Evolutionary conservation across 139 green algal genomes (phyloP).

Genomic region (Tetradesmus lagerheimii): DNA sequence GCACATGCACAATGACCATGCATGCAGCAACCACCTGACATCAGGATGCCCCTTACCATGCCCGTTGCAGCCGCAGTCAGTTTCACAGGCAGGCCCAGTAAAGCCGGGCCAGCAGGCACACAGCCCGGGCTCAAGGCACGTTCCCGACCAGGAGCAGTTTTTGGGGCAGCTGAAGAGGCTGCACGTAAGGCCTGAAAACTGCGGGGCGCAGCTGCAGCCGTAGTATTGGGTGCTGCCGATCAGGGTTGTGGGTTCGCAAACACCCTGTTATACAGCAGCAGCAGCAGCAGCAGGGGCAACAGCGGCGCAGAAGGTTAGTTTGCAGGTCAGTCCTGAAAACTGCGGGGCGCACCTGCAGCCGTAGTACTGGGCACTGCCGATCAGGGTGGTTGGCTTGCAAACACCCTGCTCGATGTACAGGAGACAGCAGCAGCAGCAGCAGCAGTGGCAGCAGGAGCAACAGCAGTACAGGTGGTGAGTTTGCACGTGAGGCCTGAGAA

Average conservation of each 20-base stretch:
- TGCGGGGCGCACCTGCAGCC: conserved; percentile 46
- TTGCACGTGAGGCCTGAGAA: conserved; percentile 41
- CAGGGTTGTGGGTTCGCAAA: conserved; percentile 29
- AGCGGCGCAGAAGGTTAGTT: background rate
- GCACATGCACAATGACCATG: no score
- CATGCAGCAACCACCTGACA: no score
- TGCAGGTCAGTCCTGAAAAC: conserved; percentile 41
- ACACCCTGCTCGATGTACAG: background rate
- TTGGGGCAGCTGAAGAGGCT: conserved; percentile 44
- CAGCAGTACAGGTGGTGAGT: conserved; percentile 4
- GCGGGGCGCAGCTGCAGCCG: conserved; percentile 47
- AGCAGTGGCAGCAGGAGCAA: no score
- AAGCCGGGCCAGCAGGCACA: conserved; percentile 55
- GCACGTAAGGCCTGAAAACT: conserved; percentile 38
- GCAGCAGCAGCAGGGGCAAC: background rate
- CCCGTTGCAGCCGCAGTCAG: conserved; percentile 41
- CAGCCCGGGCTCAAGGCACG: conserved; percentile 48
- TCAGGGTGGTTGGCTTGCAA: conserved; percentile 26
- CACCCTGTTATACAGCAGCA: conserved; percentile 9
- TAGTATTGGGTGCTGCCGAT: conserved; percentile 21
- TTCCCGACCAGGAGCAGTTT: conserved; percentile 47
- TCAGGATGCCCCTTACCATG: no score
- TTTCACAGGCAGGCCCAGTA: conserved; percentile 7
- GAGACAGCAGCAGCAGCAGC: background rate
- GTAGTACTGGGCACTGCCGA: conserved; percentile 25